A percentile compares a stretch with the other conserved stretches of the same genome.
phyloP scores from a whole-genome alignment of 106 monocot species.

The Dendrobium chrysotoxum region DNA sequence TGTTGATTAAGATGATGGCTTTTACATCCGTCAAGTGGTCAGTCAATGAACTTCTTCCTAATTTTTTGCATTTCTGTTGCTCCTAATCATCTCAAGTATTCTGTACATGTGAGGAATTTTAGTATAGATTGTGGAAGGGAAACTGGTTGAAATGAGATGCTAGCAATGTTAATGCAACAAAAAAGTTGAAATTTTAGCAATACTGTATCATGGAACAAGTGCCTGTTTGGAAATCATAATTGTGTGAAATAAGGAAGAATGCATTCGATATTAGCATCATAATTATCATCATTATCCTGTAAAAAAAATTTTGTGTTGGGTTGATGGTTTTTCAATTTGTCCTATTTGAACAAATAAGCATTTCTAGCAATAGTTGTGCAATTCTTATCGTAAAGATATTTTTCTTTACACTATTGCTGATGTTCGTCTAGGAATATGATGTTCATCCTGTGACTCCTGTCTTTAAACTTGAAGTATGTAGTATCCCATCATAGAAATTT shows the following conservation, averaged over 20 bases:
- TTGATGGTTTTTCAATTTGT: background rate
- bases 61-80: background rate
- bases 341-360: background rate
- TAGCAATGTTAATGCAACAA: background rate
- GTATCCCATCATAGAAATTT: background rate
- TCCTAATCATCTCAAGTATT: background rate
- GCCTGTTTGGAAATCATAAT: background rate
- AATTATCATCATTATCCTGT: background rate
- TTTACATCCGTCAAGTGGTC: background rate
- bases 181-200: background rate
- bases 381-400: background rate
- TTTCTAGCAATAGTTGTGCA: background rate
- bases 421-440: background rate
- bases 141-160: background rate
- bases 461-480: background rate
- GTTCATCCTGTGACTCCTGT: background rate
- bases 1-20: background rate
- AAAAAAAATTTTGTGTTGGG: background rate
- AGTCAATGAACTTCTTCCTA: background rate
- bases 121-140: background rate
- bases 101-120: background rate
- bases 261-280: background rate
- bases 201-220: background rate
- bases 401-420: background rate
- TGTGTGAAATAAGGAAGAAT: background rate